Evolutionary conservation across 2,329 filamentous ascomycete genomes (phyloP), one percentile per base, ranked within the genome.

Genomic region (Teratosphaeriaceae sp.): DNA sequence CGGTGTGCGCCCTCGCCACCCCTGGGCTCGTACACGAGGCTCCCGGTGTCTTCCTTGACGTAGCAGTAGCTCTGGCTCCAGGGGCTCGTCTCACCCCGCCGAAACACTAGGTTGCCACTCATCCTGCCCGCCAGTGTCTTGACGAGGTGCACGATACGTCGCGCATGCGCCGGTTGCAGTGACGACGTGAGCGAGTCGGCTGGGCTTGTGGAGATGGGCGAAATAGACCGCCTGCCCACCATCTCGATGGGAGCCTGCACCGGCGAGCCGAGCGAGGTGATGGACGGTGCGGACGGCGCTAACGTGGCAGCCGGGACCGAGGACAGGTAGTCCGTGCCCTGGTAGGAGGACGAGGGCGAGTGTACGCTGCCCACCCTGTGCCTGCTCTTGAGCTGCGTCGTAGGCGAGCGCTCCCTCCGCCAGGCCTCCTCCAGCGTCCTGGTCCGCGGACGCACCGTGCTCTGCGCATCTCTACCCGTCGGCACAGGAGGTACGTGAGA

Each of bases 21-120:
- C 45, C 80, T 81, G 2, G 81, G 76, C 61, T 88, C 83, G 56
- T 84, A 85, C 69, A 89, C 80, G 49, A 92, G 66, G 52, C 79
- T 81, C 2, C 84, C 85, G 45, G 76, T 78, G 36, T 86, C 82
- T 45, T 87, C 83, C 48, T 89, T 82, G 48, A 92, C 86, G 57
- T 82, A 87, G 59, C 82, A 85, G 48, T 83, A 77, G n/a, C 85
- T 85, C 24, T 72, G 65, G 44, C 75, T 73, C 86, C 86, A 92
- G 1, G 74, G 70, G 13, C 74, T 78, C 19, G 70, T 69, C 12
- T 73, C 70, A 27, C 79, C 78, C 33, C 72, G 72, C 54, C 84
- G 79, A 59, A 86, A 90, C 50, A 86, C 82, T 22, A 88, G 72
- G 52, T 83, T 80, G 43, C 86, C 86, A 55, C 80, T 81, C 85